Evolutionary conservation across 805 yeast genomes (phyloP), one percentile per base, ranked within the genome.

Genomic region (Cyberlindnera amylophila): DNA sequence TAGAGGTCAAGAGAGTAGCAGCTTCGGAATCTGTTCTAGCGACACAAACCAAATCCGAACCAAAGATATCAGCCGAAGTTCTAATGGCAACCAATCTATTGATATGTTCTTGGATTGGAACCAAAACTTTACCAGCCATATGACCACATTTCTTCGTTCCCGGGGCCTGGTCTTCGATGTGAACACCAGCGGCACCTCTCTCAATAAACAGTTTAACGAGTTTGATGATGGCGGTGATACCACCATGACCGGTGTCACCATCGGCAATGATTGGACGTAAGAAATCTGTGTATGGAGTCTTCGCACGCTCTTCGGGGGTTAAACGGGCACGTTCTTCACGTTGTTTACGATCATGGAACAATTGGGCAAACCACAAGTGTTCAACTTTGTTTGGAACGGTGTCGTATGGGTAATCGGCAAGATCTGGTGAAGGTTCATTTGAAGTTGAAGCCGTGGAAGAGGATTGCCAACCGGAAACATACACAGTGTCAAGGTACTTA

Each of bases 181-280:
- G 99, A 59, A 91, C 89, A 62, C 98, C 98, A 46, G 98, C 97
- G 44, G 98, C 99, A 67, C 98, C 98, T 59, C 95, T 81, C 72
- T 91, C 98, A 57, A 91, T 86, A 63, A 91, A 91, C 81, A 91
- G 75, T 73, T 91, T 91, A 59, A 96, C 89, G 65, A 91, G 79
- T 71, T 91, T 91, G 71, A 89, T 84, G 54, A 88, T 88, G 44
- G 98, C 98, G 46, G 98, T 90, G 57, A 89, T 76, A 64, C 99
- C 98, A 69, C 99, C 99, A 66, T 91, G 98, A 55, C 99, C 99
- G 45, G 98, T 93, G 69, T 91, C 99, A 54, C 91, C 99, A 65
- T 91, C 99, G 33, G 98, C 98, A 57, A 91, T 76, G 56, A 91
- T 87, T 45, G 99, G 99, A 58, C 96, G 81, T 63, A 91, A 70